Percentiles rank a stretch among this genome's conserved stretches.
Evolutionary conservation across 306 rosid species (phyloP).

Genomic region (Malus asiatica): DNA sequence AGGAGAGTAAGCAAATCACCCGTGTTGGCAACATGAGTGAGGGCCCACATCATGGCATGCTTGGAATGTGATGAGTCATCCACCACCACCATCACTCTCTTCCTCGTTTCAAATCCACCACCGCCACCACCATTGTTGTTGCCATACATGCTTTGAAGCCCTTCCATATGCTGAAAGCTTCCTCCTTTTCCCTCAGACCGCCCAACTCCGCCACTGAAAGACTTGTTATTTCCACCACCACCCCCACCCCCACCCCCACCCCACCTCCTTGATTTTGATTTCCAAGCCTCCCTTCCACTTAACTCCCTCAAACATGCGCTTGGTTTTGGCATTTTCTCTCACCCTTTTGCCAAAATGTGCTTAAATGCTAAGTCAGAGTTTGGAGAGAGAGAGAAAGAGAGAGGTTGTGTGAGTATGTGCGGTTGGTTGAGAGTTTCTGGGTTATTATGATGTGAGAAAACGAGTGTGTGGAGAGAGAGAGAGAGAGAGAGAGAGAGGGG

Average conservation of each 20-base stretch:
- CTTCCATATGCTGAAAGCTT: slow-evolving; percentile 51
- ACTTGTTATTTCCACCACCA: slow-evolving; percentile 17
- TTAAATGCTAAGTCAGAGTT: not conserved
- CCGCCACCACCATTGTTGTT: slow-evolving; percentile 12
- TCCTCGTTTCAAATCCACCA: slow-evolving; percentile 41
- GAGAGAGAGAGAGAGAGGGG: not conserved
- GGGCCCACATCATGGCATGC: slow-evolving; percentile 95
- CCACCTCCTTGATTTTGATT: slow-evolving; percentile 62
- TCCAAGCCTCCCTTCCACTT: slow-evolving; percentile 58
- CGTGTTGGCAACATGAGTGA: slow-evolving; percentile 69
- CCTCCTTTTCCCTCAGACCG: slow-evolving; percentile 17
- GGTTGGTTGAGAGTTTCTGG: not conserved
- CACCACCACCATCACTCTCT: slow-evolving; percentile 90
- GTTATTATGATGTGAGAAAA: slow-evolving; percentile 1
- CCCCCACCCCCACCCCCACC: slow-evolving; percentile 19
- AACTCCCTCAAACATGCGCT: slow-evolving; percentile 55
- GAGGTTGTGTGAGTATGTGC: slow-evolving; percentile 9
- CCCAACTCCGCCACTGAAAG: not conserved
- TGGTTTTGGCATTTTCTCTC: slow-evolving; percentile 39
- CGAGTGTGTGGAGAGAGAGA: not conserved
- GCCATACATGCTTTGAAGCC: slow-evolving; percentile 40
- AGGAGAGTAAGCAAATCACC: slow-evolving; percentile 84
- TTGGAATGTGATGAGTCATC: slow-evolving; percentile 68
- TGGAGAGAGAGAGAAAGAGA: slow-evolving; percentile 1
- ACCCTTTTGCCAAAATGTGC: slow-evolving; percentile 4